Evolutionary conservation across 306 rosid genomes (phyloP).

Genomic region (Astragalus membranaceus): DNA sequence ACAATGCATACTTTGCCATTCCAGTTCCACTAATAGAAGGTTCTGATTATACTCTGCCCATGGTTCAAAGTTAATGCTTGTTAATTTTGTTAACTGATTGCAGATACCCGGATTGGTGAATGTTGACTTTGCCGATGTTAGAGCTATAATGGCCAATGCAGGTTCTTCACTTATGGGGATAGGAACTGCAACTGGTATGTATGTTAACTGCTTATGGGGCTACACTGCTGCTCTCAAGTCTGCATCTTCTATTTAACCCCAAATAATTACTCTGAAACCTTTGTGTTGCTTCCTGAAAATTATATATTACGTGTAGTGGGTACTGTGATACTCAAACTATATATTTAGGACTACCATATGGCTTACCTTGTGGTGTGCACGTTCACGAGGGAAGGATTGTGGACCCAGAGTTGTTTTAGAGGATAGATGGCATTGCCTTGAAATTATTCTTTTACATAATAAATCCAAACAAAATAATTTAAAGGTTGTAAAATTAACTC

Average conservation of each 20-base stretch:
- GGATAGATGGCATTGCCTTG: slow-evolving; percentile 19
- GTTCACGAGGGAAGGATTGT: neutral
- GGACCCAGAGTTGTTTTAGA: slow-evolving; percentile 2
- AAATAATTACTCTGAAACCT: slow-evolving; percentile 11
- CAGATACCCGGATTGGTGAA: slow-evolving; percentile 98
- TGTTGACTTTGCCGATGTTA: slow-evolving; percentile 96
- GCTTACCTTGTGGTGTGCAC: neutral
- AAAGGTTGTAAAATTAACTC: neutral
- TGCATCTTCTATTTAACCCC: slow-evolving; percentile 14
- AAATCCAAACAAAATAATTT: slow-evolving; percentile 6
- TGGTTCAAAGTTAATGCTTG: slow-evolving; percentile 3
- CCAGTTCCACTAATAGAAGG: slow-evolving; percentile 7
- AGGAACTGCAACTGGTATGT: slow-evolving; percentile 98
- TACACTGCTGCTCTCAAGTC: slow-evolving; percentile 14
- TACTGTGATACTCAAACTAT: slow-evolving; percentile 11
- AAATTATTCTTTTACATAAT: neutral
- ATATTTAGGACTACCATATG: neutral
- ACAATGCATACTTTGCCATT: neutral
- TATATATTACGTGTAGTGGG: neutral
- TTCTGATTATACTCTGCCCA: neutral
- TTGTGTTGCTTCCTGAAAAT: neutral
- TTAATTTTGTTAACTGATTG: slow-evolving; percentile 22
- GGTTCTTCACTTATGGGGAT: slow-evolving; percentile 99
- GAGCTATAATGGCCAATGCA: slow-evolving; percentile 99
- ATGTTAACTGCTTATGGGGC: slow-evolving; percentile 8